Conservation (phyloP, 257 asterid species). For the Solanum sejunctum region DNA sequence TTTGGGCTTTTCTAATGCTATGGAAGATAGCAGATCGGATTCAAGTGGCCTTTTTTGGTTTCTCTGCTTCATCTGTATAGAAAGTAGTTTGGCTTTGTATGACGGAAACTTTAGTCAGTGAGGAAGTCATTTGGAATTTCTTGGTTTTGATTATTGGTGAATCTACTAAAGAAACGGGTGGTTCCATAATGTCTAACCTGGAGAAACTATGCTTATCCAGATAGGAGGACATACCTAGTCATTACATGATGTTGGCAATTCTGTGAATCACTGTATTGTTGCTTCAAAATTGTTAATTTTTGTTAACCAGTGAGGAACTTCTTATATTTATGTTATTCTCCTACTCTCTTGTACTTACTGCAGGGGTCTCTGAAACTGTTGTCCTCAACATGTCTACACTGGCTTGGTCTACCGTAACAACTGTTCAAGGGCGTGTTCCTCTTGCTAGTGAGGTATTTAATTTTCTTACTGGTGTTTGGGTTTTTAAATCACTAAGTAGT, state of each 20-base stretch:
- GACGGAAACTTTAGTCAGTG: neutral
- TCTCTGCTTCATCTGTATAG: neutral
- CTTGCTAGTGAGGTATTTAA: constrained; percentile 89
- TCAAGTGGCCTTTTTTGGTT: neutral
- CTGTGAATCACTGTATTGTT: neutral
- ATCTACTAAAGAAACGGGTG: neutral
- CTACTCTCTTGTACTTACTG: constrained; percentile 2
- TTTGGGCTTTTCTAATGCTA: neutral
- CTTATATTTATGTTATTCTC: neutral
- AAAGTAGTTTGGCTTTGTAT: neutral
- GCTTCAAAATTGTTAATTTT: neutral
- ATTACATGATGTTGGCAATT: neutral
- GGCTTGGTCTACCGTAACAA: constrained; percentile 79
- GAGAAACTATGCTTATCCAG: neutral
- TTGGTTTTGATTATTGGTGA: neutral
- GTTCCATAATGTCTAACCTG: neutral
- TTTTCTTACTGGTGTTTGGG: constrained; percentile 2
- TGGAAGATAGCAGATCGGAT: neutral
- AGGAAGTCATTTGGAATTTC: neutral
- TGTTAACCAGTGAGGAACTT: neutral
- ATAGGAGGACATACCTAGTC: neutral
- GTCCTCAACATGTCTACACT: constrained; percentile 93
- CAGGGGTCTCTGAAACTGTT: constrained; percentile 91
- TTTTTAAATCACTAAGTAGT: neutral
- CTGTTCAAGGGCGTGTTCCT: constrained; percentile 86